A percentile compares a stretch with the other conserved stretches of the same genome.
Evolutionary conservation across 495 filamentous ascomycete species (phyloP).

Genomic region (Aspergillus hancockii): DNA sequence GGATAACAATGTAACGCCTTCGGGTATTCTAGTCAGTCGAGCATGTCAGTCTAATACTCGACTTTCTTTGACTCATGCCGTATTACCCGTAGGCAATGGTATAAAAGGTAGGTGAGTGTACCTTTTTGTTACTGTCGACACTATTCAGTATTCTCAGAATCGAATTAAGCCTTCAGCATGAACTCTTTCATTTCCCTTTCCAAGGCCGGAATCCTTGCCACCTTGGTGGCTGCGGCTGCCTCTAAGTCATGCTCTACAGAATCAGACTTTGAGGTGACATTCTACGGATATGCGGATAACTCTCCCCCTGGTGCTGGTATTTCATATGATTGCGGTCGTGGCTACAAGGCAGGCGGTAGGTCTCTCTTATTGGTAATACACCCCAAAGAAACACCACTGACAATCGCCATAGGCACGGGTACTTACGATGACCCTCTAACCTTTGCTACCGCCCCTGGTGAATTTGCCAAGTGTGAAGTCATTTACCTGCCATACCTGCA

Average conservation of each 20-base stretch:
- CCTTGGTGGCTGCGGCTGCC: neutral
- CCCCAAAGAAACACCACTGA: neutral
- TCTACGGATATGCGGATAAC: slow-evolving; percentile 48
- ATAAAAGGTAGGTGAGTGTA: neutral
- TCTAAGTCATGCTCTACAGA: neutral
- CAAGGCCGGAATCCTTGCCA: neutral
- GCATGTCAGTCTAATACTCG: neutral
- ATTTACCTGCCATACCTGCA: slow-evolving; percentile 45
- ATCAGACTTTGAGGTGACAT: slow-evolving; percentile 18
- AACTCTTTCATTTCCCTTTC: neutral
- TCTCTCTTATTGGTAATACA: neutral
- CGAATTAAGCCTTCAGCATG: neutral
- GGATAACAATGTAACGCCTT: neutral
- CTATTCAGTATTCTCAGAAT: neutral
- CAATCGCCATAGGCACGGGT: slow-evolving; percentile 31
- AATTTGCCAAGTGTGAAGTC: slow-evolving; percentile 45
- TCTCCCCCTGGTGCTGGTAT: slow-evolving; percentile 39
- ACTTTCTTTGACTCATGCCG: neutral
- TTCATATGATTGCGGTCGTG: slow-evolving; percentile 39
- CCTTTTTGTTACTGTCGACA: neutral
- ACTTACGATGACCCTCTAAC: slow-evolving; percentile 48
- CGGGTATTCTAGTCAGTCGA: neutral
- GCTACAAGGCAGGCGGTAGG: slow-evolving; percentile 26
- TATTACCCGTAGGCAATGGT: neutral
- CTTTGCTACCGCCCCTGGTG: slow-evolving; percentile 45